Evolutionary conservation across 192 early-diverging fungal species (phyloP), one percentile per base, ranked within the genome.

Genomic region (Mortierella claussenii): DNA sequence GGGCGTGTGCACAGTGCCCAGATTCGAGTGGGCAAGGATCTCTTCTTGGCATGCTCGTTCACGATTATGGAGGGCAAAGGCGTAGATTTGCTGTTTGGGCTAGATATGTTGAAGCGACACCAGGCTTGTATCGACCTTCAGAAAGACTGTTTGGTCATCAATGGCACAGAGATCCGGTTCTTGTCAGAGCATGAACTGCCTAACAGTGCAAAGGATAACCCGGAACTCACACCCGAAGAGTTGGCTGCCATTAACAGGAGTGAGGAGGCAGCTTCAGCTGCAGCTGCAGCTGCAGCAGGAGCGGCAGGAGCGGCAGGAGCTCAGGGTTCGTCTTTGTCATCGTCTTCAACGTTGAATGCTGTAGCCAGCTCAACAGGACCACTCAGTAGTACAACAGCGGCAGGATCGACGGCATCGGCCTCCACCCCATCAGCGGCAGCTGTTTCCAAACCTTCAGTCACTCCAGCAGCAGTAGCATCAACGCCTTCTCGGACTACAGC

Each of bases 81-180:
- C 17, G 89, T 95, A 8, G 95, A 95, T 55, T 57, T 99, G 32
- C 79, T 99, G 31, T 95, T 99, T 80, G 97, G 97, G 0, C 75
- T 99, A 56, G 97, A 99, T 53, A 98, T 98, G 94, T 85, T 99
- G 26, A 95, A 90, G 69, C 86, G 94, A 11, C 94, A 98, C 65
- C 90, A 90, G 83, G 94, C 94, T 24, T 89, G 90, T 60, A 98
- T 98, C 70, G 97, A 99, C 78, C 78, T 99, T 55, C 83, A 83
- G 57, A 92, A 91, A 57, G 89, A 97, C 58, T 85, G 80, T 1
- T 81, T 99, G 49, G 81, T 92, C 3, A 95, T 99, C 70, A 86
- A 93, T 53, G 91, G 81, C 8, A 81, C 91, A 56, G 86, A 88
- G 33, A 89, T 98, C 55, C 90, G 89, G 24, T 99, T 99, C 78